These are phyloP conservation scores for Suillus bovinus DNA, from an alignment of 768 basidiomycete genomes.

Conservation along the genomic window DNA sequence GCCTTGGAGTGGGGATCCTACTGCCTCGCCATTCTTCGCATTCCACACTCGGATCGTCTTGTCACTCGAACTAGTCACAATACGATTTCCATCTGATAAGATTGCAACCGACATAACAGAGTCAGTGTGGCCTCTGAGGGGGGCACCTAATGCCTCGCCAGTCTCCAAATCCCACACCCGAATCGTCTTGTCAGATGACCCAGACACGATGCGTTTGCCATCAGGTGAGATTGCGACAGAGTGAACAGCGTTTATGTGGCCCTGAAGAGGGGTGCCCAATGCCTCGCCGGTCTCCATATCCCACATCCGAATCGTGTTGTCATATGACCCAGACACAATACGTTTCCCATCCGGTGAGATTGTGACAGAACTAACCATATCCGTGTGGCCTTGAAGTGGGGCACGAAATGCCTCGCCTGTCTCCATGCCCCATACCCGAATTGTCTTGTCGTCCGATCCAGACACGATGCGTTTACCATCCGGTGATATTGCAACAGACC, in stretches of 20 bases:
- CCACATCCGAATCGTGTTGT: conserved; percentile 5
- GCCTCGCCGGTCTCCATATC: not conserved
- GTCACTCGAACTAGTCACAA: not conserved
- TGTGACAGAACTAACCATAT: not conserved
- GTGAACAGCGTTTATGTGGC: conserved; percentile 2
- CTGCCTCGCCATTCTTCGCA: not conserved
- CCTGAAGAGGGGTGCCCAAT: not conserved
- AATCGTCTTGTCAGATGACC: not conserved
- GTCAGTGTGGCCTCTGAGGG: not conserved
- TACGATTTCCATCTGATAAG: not conserved
- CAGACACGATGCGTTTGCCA: not conserved
- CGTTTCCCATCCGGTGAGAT: conserved; percentile 3
- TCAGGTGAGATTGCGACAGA: conserved; percentile 13
- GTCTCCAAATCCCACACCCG: conserved; percentile 1
- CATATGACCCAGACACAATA: conserved; percentile 5
- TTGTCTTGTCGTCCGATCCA: not conserved
- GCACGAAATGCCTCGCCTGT: not conserved
- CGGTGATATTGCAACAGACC: not conserved
- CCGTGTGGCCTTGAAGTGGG: not conserved
- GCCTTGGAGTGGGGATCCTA: not conserved
- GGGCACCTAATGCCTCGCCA: not conserved
- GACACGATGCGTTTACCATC: conserved; percentile 3
- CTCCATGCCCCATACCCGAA: conserved; percentile 14
- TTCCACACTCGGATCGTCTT: not conserved
- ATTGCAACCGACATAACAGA: not conserved